Percentiles rank a stretch among this genome's conserved stretches.
These are phyloP conservation scores for Cytospora schulzeri DNA, from an alignment of 2,329 filamentous ascomycete genomes.

Conservation along the genomic window DNA sequence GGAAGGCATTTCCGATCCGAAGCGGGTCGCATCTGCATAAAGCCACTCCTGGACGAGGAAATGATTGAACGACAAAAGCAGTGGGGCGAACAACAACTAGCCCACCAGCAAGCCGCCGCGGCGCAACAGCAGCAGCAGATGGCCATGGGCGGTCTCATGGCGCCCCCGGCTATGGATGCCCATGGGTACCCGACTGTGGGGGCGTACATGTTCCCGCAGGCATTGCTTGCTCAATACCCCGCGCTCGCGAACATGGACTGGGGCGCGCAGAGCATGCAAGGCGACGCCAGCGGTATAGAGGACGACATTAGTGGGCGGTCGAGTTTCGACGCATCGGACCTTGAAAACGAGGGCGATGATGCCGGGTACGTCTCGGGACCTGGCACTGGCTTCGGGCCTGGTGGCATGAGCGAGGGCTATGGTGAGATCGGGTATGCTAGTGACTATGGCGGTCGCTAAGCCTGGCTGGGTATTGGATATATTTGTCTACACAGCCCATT, in stretches of 20 bases:
- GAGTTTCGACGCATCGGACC: conserved; percentile 78
- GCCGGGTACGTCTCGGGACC: conserved; percentile 67
- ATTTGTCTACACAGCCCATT: conserved; percentile 6
- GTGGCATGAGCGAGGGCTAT: conserved; percentile 57
- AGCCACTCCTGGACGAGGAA: conserved; percentile 95
- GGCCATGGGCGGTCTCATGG: conserved; percentile 56
- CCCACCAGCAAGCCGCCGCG: conserved; percentile 46
- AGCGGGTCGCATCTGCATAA: conserved; percentile 94
- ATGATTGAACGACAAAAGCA: conserved; percentile 76
- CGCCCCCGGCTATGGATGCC: conserved; percentile 59
- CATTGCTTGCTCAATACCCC: conserved; percentile 88
- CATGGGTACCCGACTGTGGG: conserved; percentile 57
- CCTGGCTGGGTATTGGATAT: neutral
- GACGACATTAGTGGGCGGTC: conserved; percentile 78
- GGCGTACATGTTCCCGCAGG: conserved; percentile 76
- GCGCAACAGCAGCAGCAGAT: conserved; percentile 56
- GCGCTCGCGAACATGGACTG: conserved; percentile 90
- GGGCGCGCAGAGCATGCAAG: conserved; percentile 65
- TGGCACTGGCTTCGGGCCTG: conserved; percentile 61
- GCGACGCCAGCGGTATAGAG: conserved; percentile 71
- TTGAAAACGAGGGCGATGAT: conserved; percentile 71
- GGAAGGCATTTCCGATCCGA: conserved; percentile 95
- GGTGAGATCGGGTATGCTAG: conserved; percentile 57
- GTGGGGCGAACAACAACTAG: conserved; percentile 72
- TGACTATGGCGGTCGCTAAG: conserved; percentile 51